Evolutionary conservation across 371 early-diverging fungal species (phyloP), one percentile per base, ranked within the genome.

Genomic region (Syncephalis fuscata): DNA sequence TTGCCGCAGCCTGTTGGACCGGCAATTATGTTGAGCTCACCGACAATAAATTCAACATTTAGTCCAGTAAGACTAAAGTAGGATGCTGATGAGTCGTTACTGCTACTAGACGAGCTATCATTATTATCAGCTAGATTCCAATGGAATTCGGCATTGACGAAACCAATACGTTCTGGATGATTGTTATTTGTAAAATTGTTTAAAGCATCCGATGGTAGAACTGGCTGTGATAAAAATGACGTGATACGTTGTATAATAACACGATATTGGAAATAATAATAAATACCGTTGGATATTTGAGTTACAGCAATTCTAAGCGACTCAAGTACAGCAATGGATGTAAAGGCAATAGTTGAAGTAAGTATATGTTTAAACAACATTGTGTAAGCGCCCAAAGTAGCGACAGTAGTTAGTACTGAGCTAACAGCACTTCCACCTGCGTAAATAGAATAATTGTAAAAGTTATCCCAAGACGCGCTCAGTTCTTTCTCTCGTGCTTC

Each of bases 1-100:
- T 83, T 86, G 8, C 82, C 85, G 26, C 67, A 60, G 19, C 74
- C 65, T 16, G 78, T 66, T 4, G 74, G 60, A 14, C 85, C 81
- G 24, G 72, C 65, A 26, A 84, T 55, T 20, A 82, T 60, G n/a
- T 71, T 67, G 15, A 85, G 59, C 46, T 73, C 63, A 11, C 68
- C 68, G 0, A 60, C 47, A 0, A 78, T 78, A 57, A 87, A 83
- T 1, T 53, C 45, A 9, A 70, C 25, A 39, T 59, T 63, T 11
- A 74, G 45, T 51, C n/a, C n/a, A n/a, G n/a, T n/a, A 11, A 58
- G 59, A 15, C 73, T 41, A 14, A 60, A 54, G 25, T 73, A 73
- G 19, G 53, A 58, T 25, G 64, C 60, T 3, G 39, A 20, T 8
- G 57, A 61, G 24, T 61, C 62, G 8, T 48, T 40, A 9, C 48